phyloP scores from a whole-genome alignment of 164 flowering plant species.

The Tinospora cordifolia region DNA sequence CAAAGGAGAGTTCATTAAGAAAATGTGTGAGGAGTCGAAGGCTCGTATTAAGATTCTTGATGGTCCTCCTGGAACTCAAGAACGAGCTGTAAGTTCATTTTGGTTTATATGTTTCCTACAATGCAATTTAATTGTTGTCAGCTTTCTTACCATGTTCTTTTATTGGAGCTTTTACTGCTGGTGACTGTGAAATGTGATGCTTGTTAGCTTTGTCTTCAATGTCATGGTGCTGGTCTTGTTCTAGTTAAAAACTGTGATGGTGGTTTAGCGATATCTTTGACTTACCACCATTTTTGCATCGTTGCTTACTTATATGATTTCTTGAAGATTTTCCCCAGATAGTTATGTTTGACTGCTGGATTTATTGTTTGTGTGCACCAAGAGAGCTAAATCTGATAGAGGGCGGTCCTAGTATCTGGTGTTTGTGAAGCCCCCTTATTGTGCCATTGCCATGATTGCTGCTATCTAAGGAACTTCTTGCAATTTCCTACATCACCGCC shows the following conservation, averaged over 20 bases:
- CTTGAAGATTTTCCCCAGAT: neutral
- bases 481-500: no score
- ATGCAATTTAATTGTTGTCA: neutral
- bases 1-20: conserved; percentile 88
- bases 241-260: neutral
- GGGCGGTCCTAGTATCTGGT: neutral
- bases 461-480: no score
- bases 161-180: no score
- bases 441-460: neutral
- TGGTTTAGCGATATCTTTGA: neutral
- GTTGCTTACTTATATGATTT: neutral
- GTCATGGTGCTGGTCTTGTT: neutral
- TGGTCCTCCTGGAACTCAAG: conserved; percentile 82
- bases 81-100: conserved; percentile 73
- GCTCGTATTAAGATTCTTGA: conserved; percentile 95
- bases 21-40: conserved; percentile 82
- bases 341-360: neutral
- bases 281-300: neutral
- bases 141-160: neutral
- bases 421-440: neutral
- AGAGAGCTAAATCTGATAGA: neutral
- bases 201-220: neutral
- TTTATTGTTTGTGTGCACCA: neutral
- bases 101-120: neutral
- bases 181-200: neutral